Evolutionary conservation across 1,284 basidiomycete species (phyloP), one percentile per base, ranked within the genome.

Genomic region (Earliella scabrosa): DNA sequence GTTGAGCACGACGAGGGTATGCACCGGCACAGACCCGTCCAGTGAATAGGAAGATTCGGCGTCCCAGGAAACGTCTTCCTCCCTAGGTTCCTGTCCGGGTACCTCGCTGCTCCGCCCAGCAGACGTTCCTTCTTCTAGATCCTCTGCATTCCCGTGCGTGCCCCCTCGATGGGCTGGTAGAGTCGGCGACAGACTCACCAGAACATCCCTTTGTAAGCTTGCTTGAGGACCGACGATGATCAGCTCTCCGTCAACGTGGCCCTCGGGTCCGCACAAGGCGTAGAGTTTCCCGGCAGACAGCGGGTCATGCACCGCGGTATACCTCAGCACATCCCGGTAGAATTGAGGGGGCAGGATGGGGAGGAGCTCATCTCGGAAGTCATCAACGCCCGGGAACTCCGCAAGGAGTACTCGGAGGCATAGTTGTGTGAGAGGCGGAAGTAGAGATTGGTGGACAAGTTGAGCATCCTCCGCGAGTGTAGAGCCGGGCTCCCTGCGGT

Each of bases 241-340:
- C 14, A 88, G 71, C 56, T 90, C 88, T 0, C 85, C 82, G 44
- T 82, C 80, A 4, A 77, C 75, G 64, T 87, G 82, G 1, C 81
- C 76, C 8, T 80, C 71, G 2, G 73, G 71, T 27, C 76, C 75
- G 54, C 79, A 76, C 2, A 89, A 66, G 13, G 77, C 71, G 50
- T 76, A 76, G 16, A 90, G 72, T 53, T 79, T 79, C 13, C 69
- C 61, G 51, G 66, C 75, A 5, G 77, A 71, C 11, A 90, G 70
- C 1, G 88, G 88, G 2, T 72, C 68, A 53, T 85, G 75, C 16
- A 87, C 68, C 14, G 86, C 81, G 4, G 81, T 72, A 58, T 83
- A 77, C 9, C 85, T 80, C 26, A 88, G 69, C 14, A 88, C 72
- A 31, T 77, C 75, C 39, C 81, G 78, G 18, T 82, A 77, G 27